Evolutionary conservation across 2,329 filamentous ascomycete species (phyloP).

Genomic region (Thielaviopsis punctulata): DNA sequence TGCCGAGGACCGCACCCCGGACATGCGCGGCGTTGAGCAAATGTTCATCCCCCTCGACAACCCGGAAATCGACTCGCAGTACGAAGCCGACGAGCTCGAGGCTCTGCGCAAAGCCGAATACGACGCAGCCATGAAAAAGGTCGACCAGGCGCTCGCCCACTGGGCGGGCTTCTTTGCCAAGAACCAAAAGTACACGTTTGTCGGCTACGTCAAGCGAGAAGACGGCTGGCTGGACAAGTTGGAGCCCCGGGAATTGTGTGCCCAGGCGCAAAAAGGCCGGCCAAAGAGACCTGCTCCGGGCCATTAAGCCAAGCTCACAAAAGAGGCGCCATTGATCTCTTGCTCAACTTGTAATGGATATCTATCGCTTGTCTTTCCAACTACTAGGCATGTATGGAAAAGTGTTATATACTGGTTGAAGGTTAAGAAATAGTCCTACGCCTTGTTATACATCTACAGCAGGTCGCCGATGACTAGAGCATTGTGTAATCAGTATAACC

Average conservation of each 20-base stretch:
- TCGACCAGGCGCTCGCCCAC: conserved; percentile 51
- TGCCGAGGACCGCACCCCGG: conserved; percentile 62
- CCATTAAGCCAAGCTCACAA: conserved; percentile 18
- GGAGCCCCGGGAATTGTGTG: conserved; percentile 50
- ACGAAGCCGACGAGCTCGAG: conserved; percentile 35
- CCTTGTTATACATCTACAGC: too few species aligned
- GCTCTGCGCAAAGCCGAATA: conserved; percentile 43
- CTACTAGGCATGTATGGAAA: too few species aligned
- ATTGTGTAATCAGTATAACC: too few species aligned
- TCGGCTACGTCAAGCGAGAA: conserved; percentile 54
- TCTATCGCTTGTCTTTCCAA: too few species aligned
- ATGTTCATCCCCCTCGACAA: conserved; percentile 60
- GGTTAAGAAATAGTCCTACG: too few species aligned
- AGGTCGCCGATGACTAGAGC: too few species aligned
- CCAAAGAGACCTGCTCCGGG: conserved; percentile 23
- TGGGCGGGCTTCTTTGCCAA: conserved; percentile 75
- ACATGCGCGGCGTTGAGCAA: conserved; percentile 72
- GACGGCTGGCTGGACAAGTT: conserved; percentile 41
- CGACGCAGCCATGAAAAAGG: conserved; percentile 44
- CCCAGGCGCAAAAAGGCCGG: conserved; percentile 43
- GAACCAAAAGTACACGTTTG: conserved; percentile 63
- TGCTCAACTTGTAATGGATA: too few species aligned
- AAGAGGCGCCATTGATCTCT: neutral
- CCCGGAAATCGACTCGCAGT: conserved; percentile 41
- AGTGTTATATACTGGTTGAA: too few species aligned